These are phyloP conservation scores for Castanospermum australe DNA, from an alignment of 306 rosid genomes.

Conservation along the genomic window DNA sequence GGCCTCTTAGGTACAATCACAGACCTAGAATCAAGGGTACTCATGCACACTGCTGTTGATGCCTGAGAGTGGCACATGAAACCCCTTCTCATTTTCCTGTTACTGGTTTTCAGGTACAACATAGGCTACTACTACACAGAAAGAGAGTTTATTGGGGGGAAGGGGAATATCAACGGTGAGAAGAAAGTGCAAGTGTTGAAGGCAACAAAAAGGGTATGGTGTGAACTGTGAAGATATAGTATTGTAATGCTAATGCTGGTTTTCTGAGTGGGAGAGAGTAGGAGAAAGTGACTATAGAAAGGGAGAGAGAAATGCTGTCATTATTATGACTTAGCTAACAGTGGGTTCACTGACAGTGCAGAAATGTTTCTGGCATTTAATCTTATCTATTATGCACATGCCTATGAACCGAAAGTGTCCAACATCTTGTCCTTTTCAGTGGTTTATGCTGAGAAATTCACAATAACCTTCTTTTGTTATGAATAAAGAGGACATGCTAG, in stretches of 20 bases:
- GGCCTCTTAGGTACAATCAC: slow-evolving; percentile 42
- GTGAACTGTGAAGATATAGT: slow-evolving; percentile 2
- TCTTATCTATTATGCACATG: slow-evolving; percentile 28
- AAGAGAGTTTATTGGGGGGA: background rate
- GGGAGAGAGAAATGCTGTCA: slow-evolving; percentile 40
- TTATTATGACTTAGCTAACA: slow-evolving; percentile 49
- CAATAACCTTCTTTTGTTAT: slow-evolving; percentile 25
- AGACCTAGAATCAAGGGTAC: slow-evolving; percentile 38
- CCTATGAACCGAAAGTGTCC: slow-evolving; percentile 37
- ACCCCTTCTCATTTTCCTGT: slow-evolving; percentile 38
- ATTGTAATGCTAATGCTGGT: slow-evolving; percentile 17
- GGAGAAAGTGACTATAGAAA: slow-evolving; percentile 30
- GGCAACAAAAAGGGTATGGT: background rate
- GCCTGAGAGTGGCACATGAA: slow-evolving; percentile 70
- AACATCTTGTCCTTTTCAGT: slow-evolving; percentile 53
- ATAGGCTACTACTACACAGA: background rate
- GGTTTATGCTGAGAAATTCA: slow-evolving; percentile 41
- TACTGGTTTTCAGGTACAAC: slow-evolving; percentile 31
- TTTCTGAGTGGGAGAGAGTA: slow-evolving; percentile 1
- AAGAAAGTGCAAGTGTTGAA: background rate
- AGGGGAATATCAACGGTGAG: background rate
- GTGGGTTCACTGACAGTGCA: slow-evolving; percentile 31
- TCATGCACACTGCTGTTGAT: slow-evolving; percentile 64
- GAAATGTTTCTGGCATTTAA: slow-evolving; percentile 25
- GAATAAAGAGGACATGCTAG: slow-evolving; percentile 7